Conservation (phyloP, 768 basidiomycete genomes). For the Boletus subcaerulescens region DNA sequence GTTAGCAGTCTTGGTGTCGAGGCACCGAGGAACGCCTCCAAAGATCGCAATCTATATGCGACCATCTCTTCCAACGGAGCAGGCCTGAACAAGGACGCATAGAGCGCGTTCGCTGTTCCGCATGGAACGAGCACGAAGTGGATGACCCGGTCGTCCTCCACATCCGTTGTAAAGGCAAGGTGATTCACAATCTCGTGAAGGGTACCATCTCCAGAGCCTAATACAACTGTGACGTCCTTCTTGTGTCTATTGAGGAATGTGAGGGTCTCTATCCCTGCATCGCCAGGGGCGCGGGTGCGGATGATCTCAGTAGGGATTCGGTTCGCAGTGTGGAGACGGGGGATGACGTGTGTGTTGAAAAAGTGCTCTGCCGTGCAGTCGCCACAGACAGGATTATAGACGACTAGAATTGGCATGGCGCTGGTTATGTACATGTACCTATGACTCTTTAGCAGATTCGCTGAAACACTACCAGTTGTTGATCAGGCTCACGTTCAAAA, state of each 20-base stretch:
- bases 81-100: slow-evolving; percentile 70
- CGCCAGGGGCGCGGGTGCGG: slow-evolving; percentile 49
- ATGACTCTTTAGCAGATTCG: background rate
- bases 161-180: slow-evolving; percentile 26
- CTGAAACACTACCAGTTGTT: background rate
- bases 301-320: slow-evolving; percentile 35
- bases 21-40: slow-evolving; percentile 48
- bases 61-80: slow-evolving; percentile 20
- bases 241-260: slow-evolving; percentile 37
- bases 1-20: slow-evolving; percentile 43
- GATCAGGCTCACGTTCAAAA: slow-evolving; percentile 2
- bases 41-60: slow-evolving; percentile 51
- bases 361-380: slow-evolving; percentile 52
- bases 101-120: slow-evolving; percentile 94
- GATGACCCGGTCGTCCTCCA: slow-evolving; percentile 19
- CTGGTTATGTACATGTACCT: background rate
- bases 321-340: slow-evolving; percentile 47
- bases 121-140: slow-evolving; percentile 60
- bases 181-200: slow-evolving; percentile 83
- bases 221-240: slow-evolving; percentile 44
- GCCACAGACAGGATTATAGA: slow-evolving; percentile 80
- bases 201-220: slow-evolving; percentile 90
- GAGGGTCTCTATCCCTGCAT: slow-evolving; percentile 51
- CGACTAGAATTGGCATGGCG: slow-evolving; percentile 50
- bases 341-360: slow-evolving; percentile 60